phyloP scores from a whole-genome alignment of 495 filamentous ascomycete genomes.

The Poronia punctata region DNA sequence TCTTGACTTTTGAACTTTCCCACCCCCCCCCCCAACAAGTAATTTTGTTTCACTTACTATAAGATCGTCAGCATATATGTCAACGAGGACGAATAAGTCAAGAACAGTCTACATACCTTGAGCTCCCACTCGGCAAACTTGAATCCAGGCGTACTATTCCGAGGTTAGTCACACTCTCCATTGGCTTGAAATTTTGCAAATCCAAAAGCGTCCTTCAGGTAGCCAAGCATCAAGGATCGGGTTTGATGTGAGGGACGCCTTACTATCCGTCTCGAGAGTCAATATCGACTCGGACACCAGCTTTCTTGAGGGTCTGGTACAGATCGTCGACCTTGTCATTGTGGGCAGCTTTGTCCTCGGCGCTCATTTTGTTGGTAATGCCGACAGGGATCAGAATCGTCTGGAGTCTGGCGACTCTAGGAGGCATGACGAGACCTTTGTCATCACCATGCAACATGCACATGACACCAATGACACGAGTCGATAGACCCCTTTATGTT shows the following conservation, averaged over 20 bases:
- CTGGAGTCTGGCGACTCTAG: conserved; percentile 79
- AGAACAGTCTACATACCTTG: conserved; percentile 41
- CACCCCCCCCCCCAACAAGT: not conserved
- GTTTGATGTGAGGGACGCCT: no score
- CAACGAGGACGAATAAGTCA: no score
- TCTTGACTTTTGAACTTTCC: not conserved
- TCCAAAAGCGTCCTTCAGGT: no score
- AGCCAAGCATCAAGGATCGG: no score
- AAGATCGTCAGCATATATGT: not conserved
- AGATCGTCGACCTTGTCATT: conserved; percentile 65
- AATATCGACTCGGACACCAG: conserved; percentile 60
- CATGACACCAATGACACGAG: conserved; percentile 93
- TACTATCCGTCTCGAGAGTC: conserved; percentile 65
- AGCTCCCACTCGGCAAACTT: conserved; percentile 99
- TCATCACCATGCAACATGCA: conserved; percentile 96
- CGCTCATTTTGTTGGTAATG: conserved; percentile 73
- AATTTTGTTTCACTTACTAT: conserved; percentile 1
- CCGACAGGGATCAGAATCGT: conserved; percentile 89
- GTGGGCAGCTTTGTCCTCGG: conserved; percentile 67
- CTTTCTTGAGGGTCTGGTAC: conserved; percentile 53
- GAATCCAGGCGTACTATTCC: conserved; percentile 77
- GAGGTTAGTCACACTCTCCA: no score
- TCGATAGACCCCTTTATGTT: conserved; percentile 63
- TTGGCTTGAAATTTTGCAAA: no score
- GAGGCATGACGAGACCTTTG: conserved; percentile 86